These are phyloP conservation scores for Pseudohyphozyma bogoriensis DNA, from an alignment of 768 basidiomycete genomes.

Conservation along the genomic window DNA sequence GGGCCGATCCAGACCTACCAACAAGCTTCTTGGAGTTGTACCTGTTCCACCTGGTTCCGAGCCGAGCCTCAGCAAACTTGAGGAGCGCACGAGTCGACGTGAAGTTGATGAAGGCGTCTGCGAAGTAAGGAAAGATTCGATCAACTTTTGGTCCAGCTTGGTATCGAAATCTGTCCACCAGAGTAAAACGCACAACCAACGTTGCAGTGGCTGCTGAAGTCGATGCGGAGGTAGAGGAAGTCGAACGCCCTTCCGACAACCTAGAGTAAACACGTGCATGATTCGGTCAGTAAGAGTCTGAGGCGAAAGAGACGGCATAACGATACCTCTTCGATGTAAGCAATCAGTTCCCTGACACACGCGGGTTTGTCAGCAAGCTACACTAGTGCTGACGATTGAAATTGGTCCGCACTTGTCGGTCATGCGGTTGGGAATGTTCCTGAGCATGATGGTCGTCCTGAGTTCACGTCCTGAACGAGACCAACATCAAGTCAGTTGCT, in stretches of 20 bases:
- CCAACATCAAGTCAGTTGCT: conserved; percentile 48
- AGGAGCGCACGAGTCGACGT: conserved; percentile 67
- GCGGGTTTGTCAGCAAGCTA: conserved; percentile 23
- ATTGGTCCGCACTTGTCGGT: no score
- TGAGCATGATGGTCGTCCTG: conserved; percentile 28
- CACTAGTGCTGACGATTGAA: not conserved
- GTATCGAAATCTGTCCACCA: not conserved
- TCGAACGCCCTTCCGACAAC: conserved; percentile 70
- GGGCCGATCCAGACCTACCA: conserved; percentile 32
- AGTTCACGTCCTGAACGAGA: conserved; percentile 16
- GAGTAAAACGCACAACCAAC: conserved; percentile 33
- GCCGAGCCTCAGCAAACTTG: conserved; percentile 57
- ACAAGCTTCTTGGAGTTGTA: conserved; percentile 87
- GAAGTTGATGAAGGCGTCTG: conserved; percentile 68
- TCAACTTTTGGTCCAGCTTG: conserved; percentile 42
- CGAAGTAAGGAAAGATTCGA: conserved; percentile 68
- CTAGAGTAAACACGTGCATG: no score
- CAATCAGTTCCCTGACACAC: conserved; percentile 18
- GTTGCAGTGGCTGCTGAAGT: conserved; percentile 35
- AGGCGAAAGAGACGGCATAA: no score
- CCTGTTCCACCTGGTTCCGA: conserved; percentile 86
- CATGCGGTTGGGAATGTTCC: conserved; percentile 74
- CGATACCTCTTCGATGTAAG: conserved; percentile 28
- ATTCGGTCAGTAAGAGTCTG: conserved; percentile 62
- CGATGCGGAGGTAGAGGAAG: conserved; percentile 60